A percentile compares a stretch with the other conserved stretches of the same genome.
phyloP scores from a whole-genome alignment of 2,329 filamentous ascomycete genomes.

The Trichoderma afroharzianum region DNA sequence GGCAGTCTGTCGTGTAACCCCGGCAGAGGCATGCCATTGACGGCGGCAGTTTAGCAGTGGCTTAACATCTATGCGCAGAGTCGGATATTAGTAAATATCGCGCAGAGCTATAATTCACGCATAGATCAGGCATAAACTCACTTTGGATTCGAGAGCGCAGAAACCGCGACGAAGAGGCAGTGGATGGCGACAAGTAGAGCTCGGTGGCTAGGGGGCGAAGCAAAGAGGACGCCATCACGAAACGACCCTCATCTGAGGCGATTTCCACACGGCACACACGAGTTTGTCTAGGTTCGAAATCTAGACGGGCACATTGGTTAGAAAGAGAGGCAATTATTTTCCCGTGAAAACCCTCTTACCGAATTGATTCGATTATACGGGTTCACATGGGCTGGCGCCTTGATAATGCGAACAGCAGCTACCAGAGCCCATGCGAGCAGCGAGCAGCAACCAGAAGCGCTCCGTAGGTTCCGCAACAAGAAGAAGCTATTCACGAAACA shows the following conservation, averaged over 20 bases:
- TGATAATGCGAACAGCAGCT: background rate
- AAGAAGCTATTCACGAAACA: background rate
- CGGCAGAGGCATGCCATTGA: constrained; percentile 39
- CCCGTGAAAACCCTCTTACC: background rate
- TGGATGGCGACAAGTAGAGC: constrained; percentile 27
- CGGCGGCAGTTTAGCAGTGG: constrained; percentile 26
- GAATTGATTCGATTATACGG: background rate
- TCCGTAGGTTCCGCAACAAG: background rate
- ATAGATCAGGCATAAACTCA: constrained; percentile 12
- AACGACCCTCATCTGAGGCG: constrained; percentile 29
- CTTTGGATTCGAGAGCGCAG: constrained; percentile 26
- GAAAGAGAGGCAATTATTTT: background rate
- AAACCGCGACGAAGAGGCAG: constrained; percentile 26
- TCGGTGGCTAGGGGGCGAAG: constrained; percentile 34
- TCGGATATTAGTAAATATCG: background rate
- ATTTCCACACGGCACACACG: background rate
- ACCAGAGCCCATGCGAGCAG: constrained; percentile 9
- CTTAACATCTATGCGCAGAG: constrained; percentile 20
- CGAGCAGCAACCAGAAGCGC: background rate
- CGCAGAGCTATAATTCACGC: background rate
- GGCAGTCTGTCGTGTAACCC: constrained; percentile 28
- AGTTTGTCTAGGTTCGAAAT: background rate
- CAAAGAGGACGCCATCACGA: constrained; percentile 34
- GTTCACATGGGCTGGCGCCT: constrained; percentile 2
- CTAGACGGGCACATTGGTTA: background rate